Evolutionary conservation across 73 alveolate genomes (phyloP).

Genomic region (Paramecium tetraurelia): DNA sequence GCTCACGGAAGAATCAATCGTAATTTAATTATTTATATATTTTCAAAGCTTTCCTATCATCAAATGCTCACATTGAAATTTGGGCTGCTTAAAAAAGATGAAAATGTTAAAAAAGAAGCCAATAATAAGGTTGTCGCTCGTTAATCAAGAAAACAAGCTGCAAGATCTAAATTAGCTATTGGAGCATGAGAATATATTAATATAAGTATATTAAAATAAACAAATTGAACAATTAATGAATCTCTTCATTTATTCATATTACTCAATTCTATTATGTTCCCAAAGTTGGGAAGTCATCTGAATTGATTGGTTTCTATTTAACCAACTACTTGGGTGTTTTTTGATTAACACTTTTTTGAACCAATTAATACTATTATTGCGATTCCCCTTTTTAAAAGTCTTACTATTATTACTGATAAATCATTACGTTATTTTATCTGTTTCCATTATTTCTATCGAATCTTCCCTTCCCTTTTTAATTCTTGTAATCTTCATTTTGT

Average conservation of each 20-base stretch:
- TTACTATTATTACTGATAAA: not conserved
- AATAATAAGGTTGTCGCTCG: constrained; percentile 63
- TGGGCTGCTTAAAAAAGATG: constrained; percentile 84
- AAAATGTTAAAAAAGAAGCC: constrained; percentile 88
- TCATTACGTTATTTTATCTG: not conserved
- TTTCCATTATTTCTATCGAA: not conserved
- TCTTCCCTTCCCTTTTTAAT: not conserved
- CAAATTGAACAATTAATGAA: not conserved
- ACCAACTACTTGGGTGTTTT: not conserved
- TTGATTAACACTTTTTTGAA: not conserved
- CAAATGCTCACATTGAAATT: constrained; percentile 91
- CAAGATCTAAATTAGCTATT: constrained; percentile 73
- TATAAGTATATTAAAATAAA: not conserved
- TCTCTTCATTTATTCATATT: not conserved
- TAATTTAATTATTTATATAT: not conserved
- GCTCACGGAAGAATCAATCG: constrained; percentile 98
- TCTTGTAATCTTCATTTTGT: not conserved
- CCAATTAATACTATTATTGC: not conserved
- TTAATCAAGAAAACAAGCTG: constrained; percentile 74
- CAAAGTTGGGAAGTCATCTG: not conserved
- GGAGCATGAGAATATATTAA: constrained; percentile 55
- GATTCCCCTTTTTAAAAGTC: not conserved
- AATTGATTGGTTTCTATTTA: not conserved
- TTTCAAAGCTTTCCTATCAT: constrained; percentile 75
- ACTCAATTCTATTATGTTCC: not conserved